Evolutionary conservation across 2,329 filamentous ascomycete genomes (phyloP).

Genomic region (Botrytis byssoidea): DNA sequence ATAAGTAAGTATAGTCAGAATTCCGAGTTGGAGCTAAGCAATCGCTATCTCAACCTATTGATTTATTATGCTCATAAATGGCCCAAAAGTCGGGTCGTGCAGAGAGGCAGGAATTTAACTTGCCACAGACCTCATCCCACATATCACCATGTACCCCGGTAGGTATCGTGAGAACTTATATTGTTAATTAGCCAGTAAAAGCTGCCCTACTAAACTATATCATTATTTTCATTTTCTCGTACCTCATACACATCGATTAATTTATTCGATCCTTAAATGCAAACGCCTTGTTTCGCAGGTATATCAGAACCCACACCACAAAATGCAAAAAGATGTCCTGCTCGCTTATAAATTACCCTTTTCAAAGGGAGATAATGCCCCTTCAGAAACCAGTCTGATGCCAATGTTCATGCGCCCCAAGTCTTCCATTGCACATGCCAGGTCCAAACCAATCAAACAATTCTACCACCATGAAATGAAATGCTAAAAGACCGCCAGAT

Average conservation of each 20-base stretch:
- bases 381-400: background rate
- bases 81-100: too few species aligned
- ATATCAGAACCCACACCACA: background rate
- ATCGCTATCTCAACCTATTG: too few species aligned
- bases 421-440: conserved; percentile 26
- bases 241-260: background rate
- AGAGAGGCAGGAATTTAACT: too few species aligned
- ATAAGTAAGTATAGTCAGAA: too few species aligned
- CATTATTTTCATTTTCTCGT: background rate
- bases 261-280: background rate
- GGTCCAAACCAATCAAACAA: conserved; percentile 41
- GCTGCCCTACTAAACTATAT: background rate
- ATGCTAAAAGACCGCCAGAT: conserved; percentile 44
- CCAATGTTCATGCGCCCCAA: conserved; percentile 17
- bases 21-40: too few species aligned
- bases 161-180: too few species aligned
- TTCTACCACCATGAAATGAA: conserved; percentile 49
- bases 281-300: conserved; percentile 1
- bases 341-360: background rate
- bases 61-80: too few species aligned
- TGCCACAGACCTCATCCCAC: too few species aligned
- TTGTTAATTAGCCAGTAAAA: background rate
- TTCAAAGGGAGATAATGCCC: too few species aligned
- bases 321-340: background rate
- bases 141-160: too few species aligned